Base-by-base conservation (phyloP, 1,139 yeast species). In the Saccharomycopsis hybrid region DNA sequence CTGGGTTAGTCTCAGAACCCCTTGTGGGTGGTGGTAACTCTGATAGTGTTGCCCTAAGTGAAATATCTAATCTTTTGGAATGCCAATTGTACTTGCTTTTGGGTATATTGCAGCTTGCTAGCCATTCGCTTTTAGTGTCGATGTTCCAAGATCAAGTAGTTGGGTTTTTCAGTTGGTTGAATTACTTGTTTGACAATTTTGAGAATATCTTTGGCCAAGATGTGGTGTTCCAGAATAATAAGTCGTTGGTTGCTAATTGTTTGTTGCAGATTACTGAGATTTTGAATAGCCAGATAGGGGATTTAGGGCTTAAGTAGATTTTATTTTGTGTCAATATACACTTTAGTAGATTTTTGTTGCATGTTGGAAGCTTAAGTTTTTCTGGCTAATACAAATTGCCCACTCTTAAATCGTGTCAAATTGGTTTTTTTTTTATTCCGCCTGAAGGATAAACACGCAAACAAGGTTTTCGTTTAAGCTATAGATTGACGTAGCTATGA, bases 181-280 rank as follows among this genome's bases (percentile, higher is more conserved):
- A 50, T 44, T 36, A 50, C 27, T 35, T 47, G 40, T 52, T 52
- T 32, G 54, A 47, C 24, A 48, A 52, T 33, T 48, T 44, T 35
- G 47, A 47, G 9, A 35, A 39, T 24, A 39, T 39, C 24, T 51
- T 50, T 40, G 50, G 51, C 3, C 44, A 41, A 7, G 47, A 39
- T 13, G 36, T 28, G 13, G 37, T 30, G 11, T 44, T 44, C 28
- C 30, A 28, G 18, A 44, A 37, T 25, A 38, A 5, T 8, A 47
- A 50, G 31, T 37, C 48, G 13, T 45, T 47, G 35, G 36, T 41
- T 5, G 55, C 55, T 4, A 50, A 47, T 42, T 50, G 52, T 28
- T 36, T 52, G 8, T 29, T 52, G 28, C 47, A 43, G 40, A 50
- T 52, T 9, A 47, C 35, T 7, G 48, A 50, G 11, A 39, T 50